Conservation (phyloP, 202 grass and related monocot species). For the Setaria viridis region DNA sequence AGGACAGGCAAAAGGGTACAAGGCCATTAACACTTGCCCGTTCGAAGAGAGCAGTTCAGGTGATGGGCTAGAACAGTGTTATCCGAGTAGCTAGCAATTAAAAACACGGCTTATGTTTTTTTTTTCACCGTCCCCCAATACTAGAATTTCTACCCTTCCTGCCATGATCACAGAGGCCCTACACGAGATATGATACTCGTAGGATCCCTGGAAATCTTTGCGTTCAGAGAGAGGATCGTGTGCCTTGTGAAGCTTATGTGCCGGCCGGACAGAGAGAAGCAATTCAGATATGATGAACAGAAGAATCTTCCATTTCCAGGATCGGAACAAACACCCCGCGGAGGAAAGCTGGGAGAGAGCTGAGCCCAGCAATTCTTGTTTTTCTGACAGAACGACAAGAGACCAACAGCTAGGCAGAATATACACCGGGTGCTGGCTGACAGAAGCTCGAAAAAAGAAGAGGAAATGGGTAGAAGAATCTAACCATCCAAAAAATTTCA, state of each 20-base stretch:
- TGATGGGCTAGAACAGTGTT: constrained; percentile 24
- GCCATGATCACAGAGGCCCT: constrained; percentile 32
- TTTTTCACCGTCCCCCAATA: not conserved
- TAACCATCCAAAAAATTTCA: not conserved
- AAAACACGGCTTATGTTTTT: not conserved
- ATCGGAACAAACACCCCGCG: constrained; percentile 41
- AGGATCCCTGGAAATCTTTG: constrained; percentile 38
- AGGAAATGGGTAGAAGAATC: not conserved
- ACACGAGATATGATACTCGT: constrained; percentile 28
- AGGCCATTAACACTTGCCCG: constrained; percentile 38
- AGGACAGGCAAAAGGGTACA: constrained; percentile 40
- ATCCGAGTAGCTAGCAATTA: constrained; percentile 8
- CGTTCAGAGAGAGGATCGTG: constrained; percentile 38
- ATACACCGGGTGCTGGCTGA: constrained; percentile 43
- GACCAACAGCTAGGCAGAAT: constrained; percentile 43
- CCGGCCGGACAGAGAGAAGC: not conserved
- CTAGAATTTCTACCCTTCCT: not conserved
- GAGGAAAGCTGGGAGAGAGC: constrained; percentile 5
- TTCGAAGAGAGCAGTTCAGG: constrained; percentile 39
- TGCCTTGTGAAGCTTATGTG: constrained; percentile 49
- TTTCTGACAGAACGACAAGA: constrained; percentile 41
- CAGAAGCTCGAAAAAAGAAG: constrained; percentile 24
- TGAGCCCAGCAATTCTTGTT: constrained; percentile 36
- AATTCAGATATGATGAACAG: constrained; percentile 45
- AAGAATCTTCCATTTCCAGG: constrained; percentile 50